These are phyloP conservation scores for Eutreptiella sp. DNA, from an alignment of 208 protist genomes.

Conservation along the genomic window DNA sequence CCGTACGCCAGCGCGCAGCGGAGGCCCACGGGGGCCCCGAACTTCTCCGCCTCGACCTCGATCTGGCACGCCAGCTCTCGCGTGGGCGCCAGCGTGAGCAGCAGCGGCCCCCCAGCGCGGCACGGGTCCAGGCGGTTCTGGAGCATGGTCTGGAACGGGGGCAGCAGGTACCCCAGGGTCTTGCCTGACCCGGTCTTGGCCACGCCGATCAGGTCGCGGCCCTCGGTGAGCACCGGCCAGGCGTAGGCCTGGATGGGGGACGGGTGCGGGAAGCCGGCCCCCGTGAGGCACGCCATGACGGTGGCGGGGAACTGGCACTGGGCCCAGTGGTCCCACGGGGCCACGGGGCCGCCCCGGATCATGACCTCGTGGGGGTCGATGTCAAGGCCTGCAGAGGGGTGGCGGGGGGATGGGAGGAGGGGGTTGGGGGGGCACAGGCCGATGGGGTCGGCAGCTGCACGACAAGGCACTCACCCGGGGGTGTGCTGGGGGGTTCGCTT, in stretches of 20 bases:
- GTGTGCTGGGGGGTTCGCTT: too few species aligned
- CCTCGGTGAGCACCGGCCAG: constrained; percentile 71
- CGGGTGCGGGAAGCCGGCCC: constrained; percentile 55
- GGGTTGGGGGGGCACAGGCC: too few species aligned
- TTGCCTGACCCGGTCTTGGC: constrained; percentile 86
- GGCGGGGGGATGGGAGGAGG: too few species aligned
- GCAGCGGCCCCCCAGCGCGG: constrained; percentile 70
- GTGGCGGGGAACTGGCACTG: constrained; percentile 59
- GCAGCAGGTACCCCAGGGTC: constrained; percentile 84
- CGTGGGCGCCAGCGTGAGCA: constrained; percentile 73
- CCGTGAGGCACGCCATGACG: constrained; percentile 51
- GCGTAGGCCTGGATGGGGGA: constrained; percentile 76
- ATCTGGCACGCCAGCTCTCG: constrained; percentile 83
- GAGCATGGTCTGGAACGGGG: constrained; percentile 74
- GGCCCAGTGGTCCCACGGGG: constrained; percentile 65
- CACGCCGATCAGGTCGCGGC: constrained; percentile 75
- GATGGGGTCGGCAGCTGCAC: too few species aligned
- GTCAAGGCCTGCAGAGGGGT: too few species aligned
- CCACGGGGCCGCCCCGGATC: constrained; percentile 46
- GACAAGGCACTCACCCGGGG: too few species aligned
- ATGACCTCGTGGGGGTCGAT: constrained; percentile 68
- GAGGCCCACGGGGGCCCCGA: constrained; percentile 56
- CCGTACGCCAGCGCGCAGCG: constrained; percentile 42
- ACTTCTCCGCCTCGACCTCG: constrained; percentile 69
- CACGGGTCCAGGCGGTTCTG: constrained; percentile 68